Base-by-base conservation (phyloP, 495 filamentous ascomycete genomes). In the Bathelium albidoporum region DNA sequence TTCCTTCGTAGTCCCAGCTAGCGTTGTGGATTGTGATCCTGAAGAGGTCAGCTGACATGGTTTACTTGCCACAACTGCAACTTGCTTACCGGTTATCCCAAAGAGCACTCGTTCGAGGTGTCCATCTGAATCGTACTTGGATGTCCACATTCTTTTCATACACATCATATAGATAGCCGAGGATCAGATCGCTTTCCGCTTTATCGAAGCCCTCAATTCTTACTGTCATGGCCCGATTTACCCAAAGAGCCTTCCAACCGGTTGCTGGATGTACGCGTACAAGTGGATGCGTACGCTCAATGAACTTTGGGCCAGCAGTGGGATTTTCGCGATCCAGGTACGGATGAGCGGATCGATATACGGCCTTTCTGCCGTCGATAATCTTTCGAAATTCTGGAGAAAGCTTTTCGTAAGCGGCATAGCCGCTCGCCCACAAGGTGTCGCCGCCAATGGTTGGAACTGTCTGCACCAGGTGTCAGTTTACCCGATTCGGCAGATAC, bases 241-340 rank as follows among this genome's bases (percentile, higher is more conserved):
- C 86, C 81, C 81, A 89, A 2, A 89, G 77, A 1, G 85, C 79
- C 70, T 86, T 87, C 85, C 85, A 87, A 14, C 86, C 85, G 0
- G 85, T 89, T 0, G 81, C 86, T 2, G 86, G 87, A 71, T 90
- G 87, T 10, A 87, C 83, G 2, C 87, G 81, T 12, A 90, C 86
- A 28, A 90, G 73, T 0, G 85, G 86, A 70, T 89, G 87, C 32
- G 81, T 76, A 22, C 86, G 80, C 70, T 88, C 85, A 29, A 89
- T 73, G 68, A 76, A 82, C 68, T 84, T 80, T 0, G 86, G 85
- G 0, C 87, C 87, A 2, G 80, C 80, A 1, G 76, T 75, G 1
- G 85, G 83, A 64, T 86, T 70, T 32, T 83, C 75, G 32, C 86
- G 81, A 69, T 88, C 84, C 1, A 90, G 77, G 68, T 90, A 89